Conservation (phyloP, 371 early-diverging fungal species). For the Basidiobolus meristosporus region DNA sequence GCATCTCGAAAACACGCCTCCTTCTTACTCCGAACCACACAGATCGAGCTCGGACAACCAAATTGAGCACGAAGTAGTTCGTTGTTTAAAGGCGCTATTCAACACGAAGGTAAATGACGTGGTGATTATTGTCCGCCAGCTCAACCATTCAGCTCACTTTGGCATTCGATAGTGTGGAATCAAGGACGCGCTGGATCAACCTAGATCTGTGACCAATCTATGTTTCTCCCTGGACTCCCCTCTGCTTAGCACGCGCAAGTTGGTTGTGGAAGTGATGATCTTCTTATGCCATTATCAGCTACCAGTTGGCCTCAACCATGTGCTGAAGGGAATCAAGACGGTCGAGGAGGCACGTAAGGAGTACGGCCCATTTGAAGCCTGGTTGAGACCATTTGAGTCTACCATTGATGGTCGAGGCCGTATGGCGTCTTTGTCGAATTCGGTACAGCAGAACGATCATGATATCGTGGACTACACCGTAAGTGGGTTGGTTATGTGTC, state of each 20-base stretch:
- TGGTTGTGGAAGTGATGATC: slow-evolving; percentile 65
- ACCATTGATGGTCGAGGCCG: slow-evolving; percentile 58
- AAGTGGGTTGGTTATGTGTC: too few species aligned
- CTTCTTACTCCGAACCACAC: too few species aligned
- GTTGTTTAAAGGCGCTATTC: slow-evolving; percentile 56
- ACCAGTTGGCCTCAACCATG: slow-evolving; percentile 10
- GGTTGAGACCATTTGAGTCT: slow-evolving; percentile 44
- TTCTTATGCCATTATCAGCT: slow-evolving; percentile 58
- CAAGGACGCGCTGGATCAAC: slow-evolving; percentile 51
- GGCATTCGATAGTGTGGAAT: slow-evolving; percentile 44
- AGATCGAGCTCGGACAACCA: slow-evolving; percentile 20
- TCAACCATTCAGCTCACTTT: not conserved
- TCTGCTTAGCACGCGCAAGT: slow-evolving; percentile 54
- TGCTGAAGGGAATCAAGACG: slow-evolving; percentile 20
- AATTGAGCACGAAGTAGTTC: slow-evolving; percentile 63
- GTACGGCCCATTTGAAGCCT: slow-evolving; percentile 36
- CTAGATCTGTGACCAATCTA: slow-evolving; percentile 48
- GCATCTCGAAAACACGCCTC: too few species aligned
- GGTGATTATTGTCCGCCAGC: not conserved
- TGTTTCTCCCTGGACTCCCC: slow-evolving; percentile 61
- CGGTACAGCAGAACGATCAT: too few species aligned
- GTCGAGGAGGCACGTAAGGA: slow-evolving; percentile 18
- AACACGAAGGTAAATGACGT: slow-evolving; percentile 31
- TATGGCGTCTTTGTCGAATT: slow-evolving; percentile 20
- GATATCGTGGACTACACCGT: slow-evolving; percentile 58